Evolutionary conservation across 208 protist species (phyloP).

Genomic region (Leishmania major): DNA sequence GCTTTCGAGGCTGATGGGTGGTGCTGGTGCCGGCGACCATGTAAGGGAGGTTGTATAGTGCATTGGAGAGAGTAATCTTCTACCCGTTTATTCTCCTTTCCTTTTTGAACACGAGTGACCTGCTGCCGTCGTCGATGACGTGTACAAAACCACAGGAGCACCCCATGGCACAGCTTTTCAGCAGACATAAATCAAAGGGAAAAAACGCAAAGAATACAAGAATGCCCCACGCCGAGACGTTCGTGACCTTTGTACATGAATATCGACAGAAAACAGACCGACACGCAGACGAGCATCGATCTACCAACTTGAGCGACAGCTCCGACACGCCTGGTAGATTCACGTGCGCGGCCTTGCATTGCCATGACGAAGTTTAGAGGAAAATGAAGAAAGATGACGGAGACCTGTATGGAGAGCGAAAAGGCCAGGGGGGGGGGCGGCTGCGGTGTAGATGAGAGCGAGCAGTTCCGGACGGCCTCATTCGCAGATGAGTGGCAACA

Average conservation of each 20-base stretch:
- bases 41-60: not conserved
- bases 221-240: not conserved
- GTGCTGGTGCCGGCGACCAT: not conserved
- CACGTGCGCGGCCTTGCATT: no score
- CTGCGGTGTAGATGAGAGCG: not conserved
- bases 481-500: not conserved
- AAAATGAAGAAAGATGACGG: not conserved
- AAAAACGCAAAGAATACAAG: not conserved
- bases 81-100: constrained; percentile 1
- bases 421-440: not conserved
- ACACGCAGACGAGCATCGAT: not conserved
- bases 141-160: not conserved
- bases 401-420: not conserved
- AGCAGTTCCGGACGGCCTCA: not conserved
- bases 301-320: not conserved
- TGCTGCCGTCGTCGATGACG: not conserved
- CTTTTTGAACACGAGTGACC: not conserved
- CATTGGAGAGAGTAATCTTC: not conserved
- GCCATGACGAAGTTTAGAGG: not conserved
- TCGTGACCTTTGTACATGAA: not conserved
- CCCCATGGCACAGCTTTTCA: not conserved
- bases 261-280: not conserved
- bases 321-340: not conserved
- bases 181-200: not conserved
- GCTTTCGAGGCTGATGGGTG: not conserved